Evolutionary conservation across 192 early-diverging fungal genomes (phyloP), one percentile per base, ranked within the genome.

Genomic region (Linnemannia elongata): DNA sequence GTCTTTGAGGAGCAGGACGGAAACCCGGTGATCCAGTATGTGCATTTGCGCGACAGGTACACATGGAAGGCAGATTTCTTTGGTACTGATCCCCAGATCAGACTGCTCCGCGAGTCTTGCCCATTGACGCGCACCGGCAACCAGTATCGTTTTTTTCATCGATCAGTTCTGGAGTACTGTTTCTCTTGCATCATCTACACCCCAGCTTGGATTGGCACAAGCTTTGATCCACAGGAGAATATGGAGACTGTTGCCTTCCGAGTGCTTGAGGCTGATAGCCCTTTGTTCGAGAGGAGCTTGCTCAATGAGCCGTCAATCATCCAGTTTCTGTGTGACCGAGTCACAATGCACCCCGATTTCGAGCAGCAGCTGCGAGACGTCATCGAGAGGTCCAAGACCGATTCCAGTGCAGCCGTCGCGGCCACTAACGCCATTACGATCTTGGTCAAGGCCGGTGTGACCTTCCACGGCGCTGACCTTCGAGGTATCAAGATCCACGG

Each of bases 11-110:
- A 74, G 45, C 39, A 74, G 2, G 44, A n/a, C 20, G 72, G 72
- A 49, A 45, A 45, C 24, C 8, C 39, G 6, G 10, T 45, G 17
- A 6, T 74, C 12, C 22, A 74, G 15, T 74, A 74, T 42, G n/a
- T n/a, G 8, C 27, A 22, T 30, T 18, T 30, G 6, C 27, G 30
- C 10, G 45, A 74, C 6, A 45, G 4, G 6, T 15, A 27, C 15
- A 45, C 41, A 42, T 74, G 72, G 72, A 74, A 74, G 27, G 72
- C 39, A 0, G 41, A 22, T 17, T 74, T 74, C 12, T 74, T 74
- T 74, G 45, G 41, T 52, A 44, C 44, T 0, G 42, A 74, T 27
- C 27, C 9, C 2, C 10, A 66, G 27, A 24, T 33, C 60, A 66
- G 15, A 30, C 60, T 66, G 30, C 60, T 66, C 13, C 60, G 60